These are phyloP conservation scores for Aspergillus fumigatiaffinis DNA, from an alignment of 2,329 filamentous ascomycete genomes.

Conservation along the genomic window DNA sequence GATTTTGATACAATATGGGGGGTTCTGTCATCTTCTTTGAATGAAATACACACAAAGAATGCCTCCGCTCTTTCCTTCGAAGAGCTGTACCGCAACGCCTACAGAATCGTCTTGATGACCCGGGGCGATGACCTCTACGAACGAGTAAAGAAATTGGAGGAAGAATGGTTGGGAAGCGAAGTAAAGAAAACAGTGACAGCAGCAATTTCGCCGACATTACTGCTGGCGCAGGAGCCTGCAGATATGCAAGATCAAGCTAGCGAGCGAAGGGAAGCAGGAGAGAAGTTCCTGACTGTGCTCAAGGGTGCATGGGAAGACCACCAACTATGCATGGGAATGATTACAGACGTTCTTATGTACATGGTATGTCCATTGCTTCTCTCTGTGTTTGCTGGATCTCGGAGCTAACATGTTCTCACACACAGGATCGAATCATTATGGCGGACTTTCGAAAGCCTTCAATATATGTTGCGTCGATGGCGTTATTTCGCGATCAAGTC, in stretches of 20 bases:
- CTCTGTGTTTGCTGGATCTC: neutral
- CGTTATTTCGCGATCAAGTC: constrained; percentile 82
- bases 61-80: constrained; percentile 90
- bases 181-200: constrained; percentile 68
- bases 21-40: constrained; percentile 69
- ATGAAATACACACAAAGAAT: constrained; percentile 88
- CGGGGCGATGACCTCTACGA: constrained; percentile 79
- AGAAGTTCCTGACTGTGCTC: constrained; percentile 74
- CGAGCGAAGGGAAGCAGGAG: constrained; percentile 74
- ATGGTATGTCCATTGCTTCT: constrained; percentile 54
- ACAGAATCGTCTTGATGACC: constrained; percentile 88
- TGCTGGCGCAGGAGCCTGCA: constrained; percentile 48
- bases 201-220: constrained; percentile 66
- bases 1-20: constrained; percentile 87
- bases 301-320: constrained; percentile 83
- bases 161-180: constrained; percentile 70
- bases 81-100: constrained; percentile 87
- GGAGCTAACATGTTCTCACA: constrained; percentile 3
- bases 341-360: constrained; percentile 94
- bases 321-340: constrained; percentile 91
- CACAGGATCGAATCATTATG: constrained; percentile 73
- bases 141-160: constrained; percentile 74
- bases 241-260: constrained; percentile 60
- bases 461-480: constrained; percentile 81
- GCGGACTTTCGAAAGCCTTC: constrained; percentile 68